These are phyloP conservation scores for Leishmania amazonensis DNA, from an alignment of 208 protist species.

Conservation along the genomic window DNA sequence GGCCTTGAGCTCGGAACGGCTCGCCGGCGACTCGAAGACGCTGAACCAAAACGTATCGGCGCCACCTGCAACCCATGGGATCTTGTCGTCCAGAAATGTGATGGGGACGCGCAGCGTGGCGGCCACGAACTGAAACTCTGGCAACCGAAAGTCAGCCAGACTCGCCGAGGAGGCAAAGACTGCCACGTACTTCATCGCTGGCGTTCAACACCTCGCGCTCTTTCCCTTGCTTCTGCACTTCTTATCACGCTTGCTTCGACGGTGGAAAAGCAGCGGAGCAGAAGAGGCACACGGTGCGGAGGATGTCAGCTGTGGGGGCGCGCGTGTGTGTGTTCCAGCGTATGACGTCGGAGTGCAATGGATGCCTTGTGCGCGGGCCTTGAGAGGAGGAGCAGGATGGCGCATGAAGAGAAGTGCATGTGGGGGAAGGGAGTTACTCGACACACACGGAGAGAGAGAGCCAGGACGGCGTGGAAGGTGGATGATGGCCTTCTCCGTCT, in stretches of 20 bases:
- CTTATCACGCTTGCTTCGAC: neutral
- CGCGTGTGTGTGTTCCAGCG: neutral
- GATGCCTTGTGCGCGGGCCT: neutral
- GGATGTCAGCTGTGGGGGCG: neutral
- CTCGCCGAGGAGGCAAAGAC: constrained; percentile 71
- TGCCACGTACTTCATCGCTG: constrained; percentile 49
- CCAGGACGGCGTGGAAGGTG: neutral
- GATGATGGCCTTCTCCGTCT: neutral
- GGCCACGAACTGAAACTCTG: constrained; percentile 58
- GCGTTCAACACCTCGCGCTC: neutral
- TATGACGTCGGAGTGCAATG: neutral
- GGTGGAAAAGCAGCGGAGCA: neutral
- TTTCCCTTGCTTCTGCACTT: neutral
- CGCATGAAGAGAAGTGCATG: neutral
- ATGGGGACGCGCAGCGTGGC: constrained; percentile 40
- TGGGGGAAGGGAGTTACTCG: neutral
- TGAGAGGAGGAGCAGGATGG: neutral
- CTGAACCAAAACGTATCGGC: constrained; percentile 37
- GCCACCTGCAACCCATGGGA: constrained; percentile 30
- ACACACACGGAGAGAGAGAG: neutral
- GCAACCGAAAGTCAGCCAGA: constrained; percentile 53
- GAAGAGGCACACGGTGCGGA: neutral
- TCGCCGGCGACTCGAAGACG: constrained; percentile 41
- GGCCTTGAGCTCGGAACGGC: constrained; percentile 8
- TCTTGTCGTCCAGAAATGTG: constrained; percentile 24